These are phyloP conservation scores for Yamadazyma pseudoaaseri DNA, from an alignment of 1,139 yeast species.

Conservation along the genomic window DNA sequence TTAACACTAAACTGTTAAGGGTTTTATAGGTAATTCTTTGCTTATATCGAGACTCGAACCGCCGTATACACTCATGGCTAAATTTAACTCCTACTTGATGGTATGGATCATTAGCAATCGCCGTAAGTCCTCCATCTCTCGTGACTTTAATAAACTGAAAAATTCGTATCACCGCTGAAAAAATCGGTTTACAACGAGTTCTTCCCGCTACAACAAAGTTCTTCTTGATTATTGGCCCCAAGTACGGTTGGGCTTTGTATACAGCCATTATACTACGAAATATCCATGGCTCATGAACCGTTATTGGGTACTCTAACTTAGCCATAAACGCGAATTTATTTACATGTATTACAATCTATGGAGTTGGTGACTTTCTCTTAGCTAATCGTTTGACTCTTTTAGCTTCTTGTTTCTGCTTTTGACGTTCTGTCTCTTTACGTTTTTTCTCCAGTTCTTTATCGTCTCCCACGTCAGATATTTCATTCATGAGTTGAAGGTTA, in stretches of 20 bases:
- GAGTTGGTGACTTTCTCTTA: constrained; percentile 7
- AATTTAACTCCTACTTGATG: constrained; percentile 31
- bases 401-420: constrained; percentile 34
- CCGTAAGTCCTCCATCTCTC: constrained; percentile 24
- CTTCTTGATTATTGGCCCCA: constrained; percentile 16
- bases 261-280: constrained; percentile 3
- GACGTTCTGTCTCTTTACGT: constrained; percentile 24
- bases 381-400: constrained; percentile 32
- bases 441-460: constrained; percentile 18
- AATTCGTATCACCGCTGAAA: constrained; percentile 30
- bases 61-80: constrained; percentile 25
- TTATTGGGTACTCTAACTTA: constrained; percentile 18
- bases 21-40: constrained; percentile 35
- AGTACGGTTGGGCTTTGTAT: constrained; percentile 5
- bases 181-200: constrained; percentile 1
- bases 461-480: constrained; percentile 18
- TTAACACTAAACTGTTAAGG: constrained; percentile 20
- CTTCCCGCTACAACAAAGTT: constrained; percentile 17
- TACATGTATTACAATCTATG: not conserved
- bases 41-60: constrained; percentile 28
- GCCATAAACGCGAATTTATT: constrained; percentile 1
- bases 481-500: constrained; percentile 14
- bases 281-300: constrained; percentile 26
- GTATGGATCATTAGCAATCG: constrained; percentile 30
- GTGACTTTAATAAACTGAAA: constrained; percentile 20